Conservation (phyloP, 306 rosid species). For the Vicia villosa region DNA sequence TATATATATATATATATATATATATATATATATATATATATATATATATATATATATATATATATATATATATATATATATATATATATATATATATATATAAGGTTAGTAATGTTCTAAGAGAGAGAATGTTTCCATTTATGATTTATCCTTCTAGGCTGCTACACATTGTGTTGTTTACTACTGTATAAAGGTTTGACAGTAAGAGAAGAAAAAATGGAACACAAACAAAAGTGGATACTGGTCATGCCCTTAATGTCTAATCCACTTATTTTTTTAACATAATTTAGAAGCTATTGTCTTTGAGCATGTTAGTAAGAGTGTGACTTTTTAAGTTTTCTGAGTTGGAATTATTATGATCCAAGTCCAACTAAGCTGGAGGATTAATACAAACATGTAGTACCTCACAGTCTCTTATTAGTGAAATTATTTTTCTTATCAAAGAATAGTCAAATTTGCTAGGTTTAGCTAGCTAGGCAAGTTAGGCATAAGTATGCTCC, state of each 20-base stretch:
- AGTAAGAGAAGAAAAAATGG: conserved; percentile 8
- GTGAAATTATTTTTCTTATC: background rate
- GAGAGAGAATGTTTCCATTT: conserved; percentile 3
- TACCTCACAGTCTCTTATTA: background rate
- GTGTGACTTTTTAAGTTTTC: conserved; percentile 33
- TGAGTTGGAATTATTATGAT: conserved; percentile 29
- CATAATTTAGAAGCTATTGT: conserved; percentile 33
- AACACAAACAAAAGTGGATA: conserved; percentile 32
- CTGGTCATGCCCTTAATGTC: conserved; percentile 25
- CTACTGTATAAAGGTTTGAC: conserved; percentile 11
- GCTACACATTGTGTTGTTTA: background rate
- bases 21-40: no score
- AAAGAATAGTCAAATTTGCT: conserved; percentile 25
- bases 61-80: no score
- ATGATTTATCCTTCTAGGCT: conserved; percentile 24
- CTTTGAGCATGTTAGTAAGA: conserved; percentile 25
- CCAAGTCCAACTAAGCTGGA: conserved; percentile 55
- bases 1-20: no score
- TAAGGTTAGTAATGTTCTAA: no score
- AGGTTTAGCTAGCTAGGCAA: background rate
- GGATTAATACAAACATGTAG: conserved; percentile 28
- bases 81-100: no score
- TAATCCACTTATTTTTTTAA: conserved; percentile 17
- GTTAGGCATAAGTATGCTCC: conserved; percentile 43
- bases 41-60: no score